A percentile compares a stretch with the other conserved stretches of the same genome.
phyloP scores from a whole-genome alignment of 2,329 filamentous ascomycete genomes.

The Colletotrichum lini region DNA sequence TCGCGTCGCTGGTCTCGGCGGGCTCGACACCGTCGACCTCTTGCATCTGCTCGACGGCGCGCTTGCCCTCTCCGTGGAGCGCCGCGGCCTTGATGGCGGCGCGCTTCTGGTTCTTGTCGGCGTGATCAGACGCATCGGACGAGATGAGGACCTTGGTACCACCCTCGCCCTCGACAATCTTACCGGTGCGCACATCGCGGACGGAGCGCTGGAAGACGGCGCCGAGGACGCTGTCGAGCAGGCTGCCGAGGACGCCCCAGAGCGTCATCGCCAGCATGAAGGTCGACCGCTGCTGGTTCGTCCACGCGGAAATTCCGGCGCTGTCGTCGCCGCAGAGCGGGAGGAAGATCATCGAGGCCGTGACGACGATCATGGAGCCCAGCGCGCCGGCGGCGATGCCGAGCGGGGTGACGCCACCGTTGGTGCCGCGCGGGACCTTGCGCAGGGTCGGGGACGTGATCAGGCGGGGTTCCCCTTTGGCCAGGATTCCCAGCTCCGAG shows the following conservation, averaged over 20 bases:
- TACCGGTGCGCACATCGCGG: slow-evolving; percentile 84
- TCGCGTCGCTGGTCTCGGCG: slow-evolving; percentile 54
- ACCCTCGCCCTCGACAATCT: slow-evolving; percentile 89
- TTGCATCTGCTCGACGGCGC: slow-evolving; percentile 56
- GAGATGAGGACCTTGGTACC: slow-evolving; percentile 72
- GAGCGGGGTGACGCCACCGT: slow-evolving; percentile 86
- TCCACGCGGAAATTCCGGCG: slow-evolving; percentile 64
- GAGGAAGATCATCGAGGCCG: slow-evolving; percentile 74
- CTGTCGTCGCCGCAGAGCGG: slow-evolving; percentile 74
- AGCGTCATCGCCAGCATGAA: slow-evolving; percentile 73
- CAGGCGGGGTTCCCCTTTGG: slow-evolving; percentile 80
- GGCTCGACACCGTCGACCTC: slow-evolving; percentile 47
- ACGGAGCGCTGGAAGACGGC: slow-evolving; percentile 90
- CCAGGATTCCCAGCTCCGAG: slow-evolving; percentile 94
- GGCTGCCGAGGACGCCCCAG: slow-evolving; percentile 84
- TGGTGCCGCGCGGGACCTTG: slow-evolving; percentile 89
- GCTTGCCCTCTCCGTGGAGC: slow-evolving; percentile 60
- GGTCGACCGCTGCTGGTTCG: slow-evolving; percentile 57
- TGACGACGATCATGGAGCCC: slow-evolving; percentile 80
- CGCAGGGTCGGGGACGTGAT: slow-evolving; percentile 86
- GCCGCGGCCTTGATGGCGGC: slow-evolving; percentile 58
- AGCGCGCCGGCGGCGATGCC: slow-evolving; percentile 82
- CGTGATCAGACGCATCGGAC: slow-evolving; percentile 46
- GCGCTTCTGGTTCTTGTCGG: slow-evolving; percentile 48
- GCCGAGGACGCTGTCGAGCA: slow-evolving; percentile 90